Base-by-base conservation (phyloP, 2,329 filamentous ascomycete genomes). In the Botrytis byssoidea region DNA sequence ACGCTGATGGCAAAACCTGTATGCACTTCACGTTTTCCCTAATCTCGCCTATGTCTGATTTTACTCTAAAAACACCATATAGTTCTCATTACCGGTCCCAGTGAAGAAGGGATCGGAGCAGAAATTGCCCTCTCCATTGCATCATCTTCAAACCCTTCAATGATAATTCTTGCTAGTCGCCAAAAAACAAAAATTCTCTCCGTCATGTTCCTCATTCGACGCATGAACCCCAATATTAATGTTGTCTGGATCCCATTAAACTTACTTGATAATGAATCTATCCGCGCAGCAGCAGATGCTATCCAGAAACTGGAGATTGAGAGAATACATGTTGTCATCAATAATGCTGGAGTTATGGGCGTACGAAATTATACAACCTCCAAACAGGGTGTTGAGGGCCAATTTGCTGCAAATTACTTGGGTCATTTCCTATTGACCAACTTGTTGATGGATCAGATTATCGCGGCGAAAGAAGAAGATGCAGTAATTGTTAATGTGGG, bases 331-430 rank as follows among this genome's bases (percentile, higher is more conserved):
- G 79, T 84, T 8, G 72, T 85, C 10, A 81, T 85, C 22, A 85
- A 85, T 73, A 85, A 83, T 72, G 84, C 84, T 0, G 81, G 78
- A 0, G 80, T 85, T 66, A 85, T 85, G 84, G 83, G 79, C 2
- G 70, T 80, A 3, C 76, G 78, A 0, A 81, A 77, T 22, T 74
- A 74, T 1, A 73, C 74, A 20, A 74, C 78, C 12, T 82, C 82
- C 0, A 74, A 75, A 0, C 84, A 86, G 63, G 83, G 84, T 0
- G 77, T 82, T 57, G 85, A 82, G 71, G 70, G 73, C 20, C 79
- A 80, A 60, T 80, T 82, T 57, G 77, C 57, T 8, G 71, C 74
- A 16, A 80, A 80, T 60, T 78, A 81, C 67, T 48, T 82, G 1
- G 79, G 79, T 0, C 80, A 80, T 46, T 82, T 81, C 44, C 63